Evolutionary conservation across 2,329 filamentous ascomycete species (phyloP).

Genomic region (Furcasterigmium furcatum): DNA sequence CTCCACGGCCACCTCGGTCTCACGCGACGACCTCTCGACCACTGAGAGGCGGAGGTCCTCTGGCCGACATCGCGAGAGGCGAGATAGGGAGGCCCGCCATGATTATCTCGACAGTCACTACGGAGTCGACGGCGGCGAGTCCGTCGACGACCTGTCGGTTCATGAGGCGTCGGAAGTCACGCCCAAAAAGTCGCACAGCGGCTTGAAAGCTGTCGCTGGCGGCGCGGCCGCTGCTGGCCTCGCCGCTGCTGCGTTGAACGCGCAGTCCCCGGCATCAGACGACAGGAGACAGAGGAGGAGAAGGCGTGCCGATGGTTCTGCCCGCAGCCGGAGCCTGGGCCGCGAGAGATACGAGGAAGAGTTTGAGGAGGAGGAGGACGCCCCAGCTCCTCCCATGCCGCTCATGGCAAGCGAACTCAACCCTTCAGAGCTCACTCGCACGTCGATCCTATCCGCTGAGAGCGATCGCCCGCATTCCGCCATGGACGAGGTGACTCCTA

Average conservation of each 20-base stretch:
- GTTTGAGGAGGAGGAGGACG: slow-evolving; percentile 53
- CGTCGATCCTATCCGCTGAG: slow-evolving; percentile 80
- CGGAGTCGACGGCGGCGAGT: slow-evolving; percentile 40
- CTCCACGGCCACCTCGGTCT: slow-evolving; percentile 50
- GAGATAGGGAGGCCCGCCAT: slow-evolving; percentile 51
- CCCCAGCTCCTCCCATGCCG: slow-evolving; percentile 74
- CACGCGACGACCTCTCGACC: slow-evolving; percentile 50
- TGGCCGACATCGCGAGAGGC: slow-evolving; percentile 26
- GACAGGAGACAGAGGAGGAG: slow-evolving; percentile 51
- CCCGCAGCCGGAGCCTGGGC: slow-evolving; percentile 39
- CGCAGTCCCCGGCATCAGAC: slow-evolving; percentile 39
- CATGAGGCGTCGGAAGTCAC: slow-evolving; percentile 39
- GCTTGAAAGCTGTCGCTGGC: slow-evolving; percentile 40
- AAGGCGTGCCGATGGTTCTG: slow-evolving; percentile 45
- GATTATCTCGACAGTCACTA: slow-evolving; percentile 47
- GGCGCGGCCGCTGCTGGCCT: slow-evolving; percentile 38
- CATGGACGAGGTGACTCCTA: slow-evolving; percentile 57
- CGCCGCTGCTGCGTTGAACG: slow-evolving; percentile 30
- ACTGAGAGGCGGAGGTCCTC: slow-evolving; percentile 60
- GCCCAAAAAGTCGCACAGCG: slow-evolving; percentile 39
- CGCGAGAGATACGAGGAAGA: slow-evolving; percentile 45
- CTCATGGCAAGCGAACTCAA: slow-evolving; percentile 76
- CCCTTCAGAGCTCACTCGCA: slow-evolving; percentile 81
- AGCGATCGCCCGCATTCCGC: slow-evolving; percentile 71
- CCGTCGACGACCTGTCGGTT: slow-evolving; percentile 32